Evolutionary conservation across 2,329 filamentous ascomycete species (phyloP).

Genomic region (Cryphonectria carpinicola): DNA sequence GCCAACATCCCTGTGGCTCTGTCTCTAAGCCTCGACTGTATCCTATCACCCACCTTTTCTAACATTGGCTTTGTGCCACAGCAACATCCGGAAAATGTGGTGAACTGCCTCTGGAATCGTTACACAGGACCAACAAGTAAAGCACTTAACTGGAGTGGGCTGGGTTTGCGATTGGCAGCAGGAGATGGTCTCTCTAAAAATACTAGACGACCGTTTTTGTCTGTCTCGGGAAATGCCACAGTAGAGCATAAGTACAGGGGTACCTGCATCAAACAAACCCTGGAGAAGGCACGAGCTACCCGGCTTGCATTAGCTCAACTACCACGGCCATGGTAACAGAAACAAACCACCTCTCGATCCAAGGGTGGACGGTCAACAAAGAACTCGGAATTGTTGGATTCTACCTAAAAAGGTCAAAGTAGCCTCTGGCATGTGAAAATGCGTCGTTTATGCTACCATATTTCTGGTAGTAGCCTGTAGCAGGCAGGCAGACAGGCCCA

Average conservation of each 20-base stretch:
- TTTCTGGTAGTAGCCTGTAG: not conserved
- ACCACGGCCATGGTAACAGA: not conserved
- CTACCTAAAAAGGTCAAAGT: not conserved
- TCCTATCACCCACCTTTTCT: not conserved
- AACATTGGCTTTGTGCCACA: not conserved
- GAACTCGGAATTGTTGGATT: not conserved
- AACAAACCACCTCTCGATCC: not conserved
- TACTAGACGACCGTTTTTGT: not conserved
- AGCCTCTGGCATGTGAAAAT: not conserved
- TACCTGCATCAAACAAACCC: slow-evolving; percentile 6
- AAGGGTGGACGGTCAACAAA: not conserved
- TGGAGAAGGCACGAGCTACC: slow-evolving; percentile 2
- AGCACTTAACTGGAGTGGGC: not conserved
- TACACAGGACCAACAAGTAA: not conserved
- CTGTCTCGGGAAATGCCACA: not conserved
- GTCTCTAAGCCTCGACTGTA: not conserved
- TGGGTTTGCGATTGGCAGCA: not conserved
- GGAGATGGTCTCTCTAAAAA: not conserved
- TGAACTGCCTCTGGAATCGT: not conserved
- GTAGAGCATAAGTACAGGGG: not conserved
- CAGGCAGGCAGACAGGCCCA: too few species aligned
- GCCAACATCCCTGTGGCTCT: not conserved
- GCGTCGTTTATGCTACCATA: not conserved
- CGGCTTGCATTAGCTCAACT: not conserved
- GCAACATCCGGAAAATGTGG: not conserved